phyloP scores from a whole-genome alignment of 139 green algal species.

The Chlamydomonas schloesseri region DNA sequence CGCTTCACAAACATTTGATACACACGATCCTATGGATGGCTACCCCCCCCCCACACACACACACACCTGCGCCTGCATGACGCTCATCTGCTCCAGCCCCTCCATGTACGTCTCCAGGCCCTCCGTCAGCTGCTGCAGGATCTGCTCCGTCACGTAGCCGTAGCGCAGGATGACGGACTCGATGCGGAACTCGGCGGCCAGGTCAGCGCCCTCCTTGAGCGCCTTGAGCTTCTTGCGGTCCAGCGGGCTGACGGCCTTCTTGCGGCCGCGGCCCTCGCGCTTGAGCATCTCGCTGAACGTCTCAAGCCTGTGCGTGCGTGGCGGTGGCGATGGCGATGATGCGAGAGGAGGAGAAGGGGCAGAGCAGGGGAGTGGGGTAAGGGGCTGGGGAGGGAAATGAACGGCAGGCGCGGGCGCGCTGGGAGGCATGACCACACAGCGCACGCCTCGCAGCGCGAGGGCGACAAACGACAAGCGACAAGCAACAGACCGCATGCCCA shows the following conservation, averaged over 20 bases:
- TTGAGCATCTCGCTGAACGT: constrained; percentile 29
- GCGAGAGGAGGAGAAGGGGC: neutral
- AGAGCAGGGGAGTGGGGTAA: neutral
- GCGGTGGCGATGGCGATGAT: too few species aligned
- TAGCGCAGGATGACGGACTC: constrained; percentile 43
- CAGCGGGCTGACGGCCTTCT: neutral
- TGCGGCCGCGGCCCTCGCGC: neutral
- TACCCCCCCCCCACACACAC: too few species aligned
- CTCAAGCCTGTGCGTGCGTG: neutral
- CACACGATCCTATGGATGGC: too few species aligned
- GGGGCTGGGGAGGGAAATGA: too few species aligned
- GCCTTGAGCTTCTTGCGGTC: constrained; percentile 34
- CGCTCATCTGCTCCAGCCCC: constrained; percentile 52
- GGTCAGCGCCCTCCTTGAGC: constrained; percentile 16
- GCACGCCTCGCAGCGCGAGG: too few species aligned
- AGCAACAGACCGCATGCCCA: too few species aligned
- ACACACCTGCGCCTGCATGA: constrained; percentile 39
- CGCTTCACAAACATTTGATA: too few species aligned
- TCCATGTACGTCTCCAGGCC: constrained; percentile 52
- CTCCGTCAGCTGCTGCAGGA: constrained; percentile 37
- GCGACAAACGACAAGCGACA: too few species aligned
- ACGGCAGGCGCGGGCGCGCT: too few species aligned
- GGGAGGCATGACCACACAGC: too few species aligned
- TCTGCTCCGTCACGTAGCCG: constrained; percentile 2
- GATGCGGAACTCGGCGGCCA: constrained; percentile 8